Conservation (phyloP, 345 rosid genomes). For the Carallia pectinifolia region DNA sequence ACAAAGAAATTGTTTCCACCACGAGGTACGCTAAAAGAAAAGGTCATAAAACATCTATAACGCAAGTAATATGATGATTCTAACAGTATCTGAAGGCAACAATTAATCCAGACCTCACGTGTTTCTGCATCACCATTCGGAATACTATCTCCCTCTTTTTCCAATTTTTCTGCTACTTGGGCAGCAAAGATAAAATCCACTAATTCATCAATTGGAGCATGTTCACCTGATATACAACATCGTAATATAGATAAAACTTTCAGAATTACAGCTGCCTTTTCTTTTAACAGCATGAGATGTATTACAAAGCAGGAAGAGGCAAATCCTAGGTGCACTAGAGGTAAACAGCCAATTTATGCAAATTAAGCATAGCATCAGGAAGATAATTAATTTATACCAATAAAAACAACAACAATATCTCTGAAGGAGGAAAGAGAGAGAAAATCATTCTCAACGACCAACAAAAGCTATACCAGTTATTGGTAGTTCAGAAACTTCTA, state of each 20-base stretch:
- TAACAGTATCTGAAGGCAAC: neutral
- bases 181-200: constrained; percentile 86
- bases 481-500: neutral
- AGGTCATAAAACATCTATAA: too few species aligned
- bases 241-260: constrained; percentile 14
- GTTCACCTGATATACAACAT: constrained; percentile 46
- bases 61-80: neutral
- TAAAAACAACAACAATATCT: too few species aligned
- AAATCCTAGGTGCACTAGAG: neutral
- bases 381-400: too few species aligned
- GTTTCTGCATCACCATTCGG: constrained; percentile 30
- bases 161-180: constrained; percentile 61
- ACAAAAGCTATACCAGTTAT: too few species aligned
- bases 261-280: neutral
- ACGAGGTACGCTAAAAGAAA: too few species aligned
- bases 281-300: neutral
- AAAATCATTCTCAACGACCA: too few species aligned
- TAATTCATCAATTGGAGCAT: constrained; percentile 58
- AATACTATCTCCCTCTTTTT: constrained; percentile 38
- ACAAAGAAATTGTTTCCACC: too few species aligned
- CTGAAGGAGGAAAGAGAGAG: too few species aligned
- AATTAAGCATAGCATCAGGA: too few species aligned
- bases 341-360: neutral
- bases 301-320: neutral
- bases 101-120: constrained; percentile 43